These are phyloP conservation scores for Bromus sterilis DNA, from an alignment of 176 grass and related monocot genomes.

Conservation along the genomic window DNA sequence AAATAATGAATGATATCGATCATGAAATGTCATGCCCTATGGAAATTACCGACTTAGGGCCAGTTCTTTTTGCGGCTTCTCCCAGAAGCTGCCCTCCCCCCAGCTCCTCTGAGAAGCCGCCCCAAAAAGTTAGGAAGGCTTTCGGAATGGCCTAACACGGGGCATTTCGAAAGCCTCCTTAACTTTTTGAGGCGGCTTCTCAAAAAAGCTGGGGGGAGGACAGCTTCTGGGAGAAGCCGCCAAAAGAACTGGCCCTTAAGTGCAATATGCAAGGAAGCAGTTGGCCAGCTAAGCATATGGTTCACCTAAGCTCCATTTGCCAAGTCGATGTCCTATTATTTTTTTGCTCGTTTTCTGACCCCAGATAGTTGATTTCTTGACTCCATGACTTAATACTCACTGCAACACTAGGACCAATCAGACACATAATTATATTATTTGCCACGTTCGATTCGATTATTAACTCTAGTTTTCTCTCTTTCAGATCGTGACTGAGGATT, in stretches of 20 bases:
- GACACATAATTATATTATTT: not conserved
- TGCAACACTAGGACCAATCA: not conserved
- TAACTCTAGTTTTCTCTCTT: slow-evolving; percentile 5
- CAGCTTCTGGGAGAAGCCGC: too few relatives aligned
- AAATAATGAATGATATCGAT: not conserved
- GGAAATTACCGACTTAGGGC: not conserved
- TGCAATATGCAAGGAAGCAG: not conserved
- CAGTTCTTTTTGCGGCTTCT: too few relatives aligned
- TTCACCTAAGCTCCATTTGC: not conserved
- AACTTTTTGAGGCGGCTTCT: too few relatives aligned
- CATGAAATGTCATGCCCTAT: not conserved
- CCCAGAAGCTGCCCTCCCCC: too few relatives aligned
- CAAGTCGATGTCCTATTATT: not conserved
- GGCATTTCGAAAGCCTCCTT: too few relatives aligned
- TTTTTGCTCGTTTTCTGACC: not conserved
- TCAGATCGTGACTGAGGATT: slow-evolving; percentile 81
- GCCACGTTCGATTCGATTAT: not conserved
- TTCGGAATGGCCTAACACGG: too few relatives aligned
- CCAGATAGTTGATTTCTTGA: not conserved
- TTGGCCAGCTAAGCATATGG: not conserved
- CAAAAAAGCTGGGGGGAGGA: too few relatives aligned
- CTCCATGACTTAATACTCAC: not conserved
- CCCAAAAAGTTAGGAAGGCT: too few relatives aligned
- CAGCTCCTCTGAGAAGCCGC: too few relatives aligned
- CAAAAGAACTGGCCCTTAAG: too few relatives aligned